Evolutionary conservation across 345 rosid genomes (phyloP).

Genomic region (Populus deltoides): DNA sequence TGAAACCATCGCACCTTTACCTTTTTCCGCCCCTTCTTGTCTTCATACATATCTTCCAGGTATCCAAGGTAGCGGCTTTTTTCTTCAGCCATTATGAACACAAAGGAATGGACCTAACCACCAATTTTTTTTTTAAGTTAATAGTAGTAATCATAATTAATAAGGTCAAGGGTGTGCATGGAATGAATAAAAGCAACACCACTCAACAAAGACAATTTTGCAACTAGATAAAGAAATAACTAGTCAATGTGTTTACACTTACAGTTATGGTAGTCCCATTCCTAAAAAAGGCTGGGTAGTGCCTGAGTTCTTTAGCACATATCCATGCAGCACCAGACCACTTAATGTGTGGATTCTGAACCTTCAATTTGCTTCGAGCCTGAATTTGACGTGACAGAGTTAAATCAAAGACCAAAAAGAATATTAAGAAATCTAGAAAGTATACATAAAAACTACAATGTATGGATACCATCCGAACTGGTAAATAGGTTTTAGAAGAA

Average conservation of each 20-base stretch:
- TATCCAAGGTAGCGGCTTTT: slow-evolving; percentile 78
- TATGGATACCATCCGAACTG: neutral
- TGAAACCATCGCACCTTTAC: slow-evolving; percentile 98
- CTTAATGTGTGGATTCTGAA: slow-evolving; percentile 61
- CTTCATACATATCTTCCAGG: slow-evolving; percentile 98
- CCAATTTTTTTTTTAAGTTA: neutral
- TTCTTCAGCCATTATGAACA: slow-evolving; percentile 87
- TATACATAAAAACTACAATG: neutral
- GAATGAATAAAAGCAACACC: neutral
- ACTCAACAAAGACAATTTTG: neutral
- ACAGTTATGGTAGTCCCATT: slow-evolving; percentile 81
- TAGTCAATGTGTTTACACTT: slow-evolving; percentile 19
- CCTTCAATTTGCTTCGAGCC: slow-evolving; percentile 36
- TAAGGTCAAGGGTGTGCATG: neutral
- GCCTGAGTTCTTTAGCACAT: slow-evolving; percentile 92
- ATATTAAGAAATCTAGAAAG: neutral
- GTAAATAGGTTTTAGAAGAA: neutral
- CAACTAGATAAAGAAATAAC: neutral
- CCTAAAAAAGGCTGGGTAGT: slow-evolving; percentile 81
- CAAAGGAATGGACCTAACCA: slow-evolving; percentile 77
- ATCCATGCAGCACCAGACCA: slow-evolving; percentile 89
- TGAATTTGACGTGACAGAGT: neutral
- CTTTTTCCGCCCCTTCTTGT: slow-evolving; percentile 87
- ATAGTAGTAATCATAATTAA: slow-evolving; percentile 16
- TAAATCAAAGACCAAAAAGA: neutral